Conservation (phyloP, 306 rosid species). For the Cucumis hystrix region DNA sequence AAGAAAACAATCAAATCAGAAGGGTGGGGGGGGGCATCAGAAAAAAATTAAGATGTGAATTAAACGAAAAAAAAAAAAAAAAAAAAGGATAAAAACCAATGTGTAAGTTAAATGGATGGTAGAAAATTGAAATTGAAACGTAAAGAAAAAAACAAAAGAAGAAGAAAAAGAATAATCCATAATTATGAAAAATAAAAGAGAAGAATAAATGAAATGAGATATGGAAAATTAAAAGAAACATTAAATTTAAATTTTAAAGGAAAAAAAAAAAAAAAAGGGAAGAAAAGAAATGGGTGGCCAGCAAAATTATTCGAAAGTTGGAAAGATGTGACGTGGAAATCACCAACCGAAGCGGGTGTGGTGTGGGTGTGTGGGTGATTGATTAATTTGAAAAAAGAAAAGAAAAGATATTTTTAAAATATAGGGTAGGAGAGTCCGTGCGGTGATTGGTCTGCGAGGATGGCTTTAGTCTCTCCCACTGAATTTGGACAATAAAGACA, state of each 20-base stretch:
- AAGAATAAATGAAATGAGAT: too few relatives aligned
- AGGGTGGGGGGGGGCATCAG: not conserved
- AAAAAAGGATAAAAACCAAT: not conserved
- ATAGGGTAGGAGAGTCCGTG: not conserved
- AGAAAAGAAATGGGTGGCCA: not conserved
- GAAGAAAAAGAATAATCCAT: too few relatives aligned
- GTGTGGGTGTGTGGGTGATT: too few relatives aligned
- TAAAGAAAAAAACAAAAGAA: not conserved
- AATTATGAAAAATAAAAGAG: too few relatives aligned
- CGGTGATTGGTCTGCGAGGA: not conserved
- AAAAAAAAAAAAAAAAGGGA: too few relatives aligned
- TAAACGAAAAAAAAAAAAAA: not conserved
- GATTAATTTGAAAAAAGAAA: too few relatives aligned
- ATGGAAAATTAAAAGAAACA: too few relatives aligned
- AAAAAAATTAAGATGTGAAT: not conserved
- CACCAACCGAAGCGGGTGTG: not conserved
- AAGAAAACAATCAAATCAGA: too few relatives aligned
- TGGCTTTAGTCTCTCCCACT: not conserved
- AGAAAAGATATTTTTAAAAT: not conserved
- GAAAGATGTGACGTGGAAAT: not conserved
- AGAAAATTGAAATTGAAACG: not conserved
- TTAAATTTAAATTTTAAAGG: too few relatives aligned
- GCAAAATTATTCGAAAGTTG: conserved; percentile 1
- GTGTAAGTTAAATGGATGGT: not conserved
- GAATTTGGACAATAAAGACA: conserved; percentile 6